Conservation (phyloP, 257 asterid species). For the Nicotiana sylvestris region DNA sequence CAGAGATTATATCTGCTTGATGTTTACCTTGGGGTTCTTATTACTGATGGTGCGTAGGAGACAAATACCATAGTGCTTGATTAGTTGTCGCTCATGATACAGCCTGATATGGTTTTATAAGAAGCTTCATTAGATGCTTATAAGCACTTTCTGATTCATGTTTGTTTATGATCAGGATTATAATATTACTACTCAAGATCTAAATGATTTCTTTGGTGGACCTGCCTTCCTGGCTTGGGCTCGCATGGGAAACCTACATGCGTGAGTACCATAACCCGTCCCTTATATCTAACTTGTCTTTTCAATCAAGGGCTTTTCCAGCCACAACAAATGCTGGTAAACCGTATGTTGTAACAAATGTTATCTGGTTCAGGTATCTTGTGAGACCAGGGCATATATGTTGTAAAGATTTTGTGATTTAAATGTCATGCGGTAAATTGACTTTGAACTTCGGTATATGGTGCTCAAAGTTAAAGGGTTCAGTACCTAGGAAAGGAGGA, state of each 20-base stretch:
- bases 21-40: conserved; percentile 9
- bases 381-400: neutral
- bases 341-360: neutral
- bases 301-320: neutral
- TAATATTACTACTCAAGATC: conserved; percentile 58
- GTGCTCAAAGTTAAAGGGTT: neutral
- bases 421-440: neutral
- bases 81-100: neutral
- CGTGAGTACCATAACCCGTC: conserved; percentile 36
- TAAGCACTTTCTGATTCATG: neutral
- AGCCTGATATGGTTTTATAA: neutral
- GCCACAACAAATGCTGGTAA: neutral
- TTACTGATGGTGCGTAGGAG: neutral
- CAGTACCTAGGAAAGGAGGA: neutral
- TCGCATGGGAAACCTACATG: conserved; percentile 96
- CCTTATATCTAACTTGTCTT: neutral
- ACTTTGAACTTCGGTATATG: neutral
- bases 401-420: neutral
- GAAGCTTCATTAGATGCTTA: neutral
- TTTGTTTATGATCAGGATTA: conserved; percentile 48
- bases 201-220: conserved; percentile 88
- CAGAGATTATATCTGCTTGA: neutral
- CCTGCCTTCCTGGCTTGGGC: conserved; percentile 99
- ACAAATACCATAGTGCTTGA: neutral
- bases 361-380: conserved; percentile 8